Percentiles rank a stretch among this genome's conserved stretches.
These are phyloP conservation scores for Ogataea pilisensis DNA, from an alignment of 805 yeast genomes.

Conservation along the genomic window DNA sequence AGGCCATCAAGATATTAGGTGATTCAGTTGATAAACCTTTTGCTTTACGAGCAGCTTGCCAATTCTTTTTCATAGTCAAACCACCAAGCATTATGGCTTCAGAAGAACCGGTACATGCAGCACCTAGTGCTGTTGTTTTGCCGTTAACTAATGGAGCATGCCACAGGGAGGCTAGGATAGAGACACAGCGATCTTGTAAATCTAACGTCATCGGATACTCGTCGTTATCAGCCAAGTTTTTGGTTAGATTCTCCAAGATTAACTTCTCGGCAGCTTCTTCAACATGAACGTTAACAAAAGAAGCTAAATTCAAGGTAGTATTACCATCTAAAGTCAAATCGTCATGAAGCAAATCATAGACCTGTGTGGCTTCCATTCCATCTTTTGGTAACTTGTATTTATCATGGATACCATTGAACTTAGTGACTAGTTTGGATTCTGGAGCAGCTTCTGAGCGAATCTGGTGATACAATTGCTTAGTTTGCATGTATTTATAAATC, in stretches of 20 bases:
- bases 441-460: conserved; percentile 6
- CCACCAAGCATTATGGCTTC: conserved; percentile 96
- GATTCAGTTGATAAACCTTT: conserved; percentile 54
- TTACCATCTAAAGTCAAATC: conserved; percentile 80
- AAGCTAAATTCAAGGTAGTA: conserved; percentile 80
- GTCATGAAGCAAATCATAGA: conserved; percentile 62
- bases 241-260: conserved; percentile 67
- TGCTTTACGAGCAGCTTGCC: conserved; percentile 67
- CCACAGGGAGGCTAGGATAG: conserved; percentile 79
- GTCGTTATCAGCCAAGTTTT: conserved; percentile 89
- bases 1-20: conserved; percentile 89
- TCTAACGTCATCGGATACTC: conserved; percentile 87
- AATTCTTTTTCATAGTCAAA: conserved; percentile 81
- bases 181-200: conserved; percentile 75
- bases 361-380: conserved; percentile 49
- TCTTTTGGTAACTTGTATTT: conserved; percentile 58
- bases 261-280: conserved; percentile 51
- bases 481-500: conserved; percentile 17
- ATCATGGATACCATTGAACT: conserved; percentile 36
- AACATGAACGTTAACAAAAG: conserved; percentile 77
- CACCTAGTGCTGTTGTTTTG: conserved; percentile 55
- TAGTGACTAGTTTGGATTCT: conserved; percentile 21
- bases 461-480: conserved; percentile 16
- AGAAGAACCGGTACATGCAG: conserved; percentile 91
- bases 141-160: conserved; percentile 45